Conservation (phyloP, 208 protist genomes). For the Lotmaria passim region DNA sequence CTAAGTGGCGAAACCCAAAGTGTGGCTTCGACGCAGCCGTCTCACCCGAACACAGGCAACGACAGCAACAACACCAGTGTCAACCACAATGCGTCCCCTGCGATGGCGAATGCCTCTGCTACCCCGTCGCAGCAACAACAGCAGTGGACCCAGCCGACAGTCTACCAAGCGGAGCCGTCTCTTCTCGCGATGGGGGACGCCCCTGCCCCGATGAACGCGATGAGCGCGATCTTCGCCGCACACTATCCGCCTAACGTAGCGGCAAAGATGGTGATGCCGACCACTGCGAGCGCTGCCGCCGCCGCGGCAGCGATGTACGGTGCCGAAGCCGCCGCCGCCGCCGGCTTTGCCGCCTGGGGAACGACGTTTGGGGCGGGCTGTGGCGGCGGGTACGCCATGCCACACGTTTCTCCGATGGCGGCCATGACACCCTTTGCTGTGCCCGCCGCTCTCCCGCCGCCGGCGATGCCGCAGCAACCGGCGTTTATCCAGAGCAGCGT, state of each 20-base stretch:
- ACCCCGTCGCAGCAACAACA: background rate
- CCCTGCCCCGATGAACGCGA: slow-evolving; percentile 1
- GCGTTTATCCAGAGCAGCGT: background rate
- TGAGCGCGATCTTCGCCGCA: background rate
- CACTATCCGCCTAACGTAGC: background rate
- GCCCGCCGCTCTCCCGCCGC: background rate
- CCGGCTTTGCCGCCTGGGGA: background rate
- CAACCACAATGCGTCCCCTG: background rate
- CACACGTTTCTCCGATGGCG: background rate
- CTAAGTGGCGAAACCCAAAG: too few relatives aligned
- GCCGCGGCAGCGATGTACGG: slow-evolving; percentile 5
- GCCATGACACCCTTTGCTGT: background rate
- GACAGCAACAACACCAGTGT: background rate
- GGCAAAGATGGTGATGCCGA: background rate
- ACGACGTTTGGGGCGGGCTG: too few relatives aligned
- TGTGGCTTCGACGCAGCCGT: too few relatives aligned
- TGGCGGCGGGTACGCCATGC: background rate
- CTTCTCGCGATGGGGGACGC: background rate
- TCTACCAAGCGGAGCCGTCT: background rate
- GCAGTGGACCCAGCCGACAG: background rate
- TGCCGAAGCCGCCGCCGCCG: background rate
- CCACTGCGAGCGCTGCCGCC: background rate
- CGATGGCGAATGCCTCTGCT: background rate
- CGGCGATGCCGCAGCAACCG: slow-evolving; percentile 9
- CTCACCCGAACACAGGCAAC: too few relatives aligned